Conservation (phyloP, 768 basidiomycete species). For the Hypholoma fasciculare region DNA sequence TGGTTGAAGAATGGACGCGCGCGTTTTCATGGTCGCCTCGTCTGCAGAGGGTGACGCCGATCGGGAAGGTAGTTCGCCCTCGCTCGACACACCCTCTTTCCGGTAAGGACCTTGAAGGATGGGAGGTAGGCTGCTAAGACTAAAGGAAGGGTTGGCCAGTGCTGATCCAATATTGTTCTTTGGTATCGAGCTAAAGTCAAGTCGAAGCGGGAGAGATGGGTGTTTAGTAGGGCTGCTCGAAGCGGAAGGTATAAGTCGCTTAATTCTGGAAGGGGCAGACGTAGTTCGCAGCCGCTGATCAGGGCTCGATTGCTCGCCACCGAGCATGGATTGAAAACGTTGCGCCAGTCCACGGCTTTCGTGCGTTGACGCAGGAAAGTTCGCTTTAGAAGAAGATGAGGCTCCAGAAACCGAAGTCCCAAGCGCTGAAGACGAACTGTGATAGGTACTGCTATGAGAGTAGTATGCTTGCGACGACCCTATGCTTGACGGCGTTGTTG, state of each 20-base stretch:
- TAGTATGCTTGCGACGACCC: slow-evolving; percentile 15
- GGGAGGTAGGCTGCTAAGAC: neutral
- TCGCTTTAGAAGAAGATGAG: slow-evolving; percentile 22
- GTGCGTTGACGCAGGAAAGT: slow-evolving; percentile 3
- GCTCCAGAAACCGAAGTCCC: slow-evolving; percentile 25
- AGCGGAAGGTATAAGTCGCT: neutral
- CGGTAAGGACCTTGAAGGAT: no score
- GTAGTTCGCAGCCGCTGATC: neutral
- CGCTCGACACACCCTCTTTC: slow-evolving; percentile 20
- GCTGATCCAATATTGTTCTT: neutral
- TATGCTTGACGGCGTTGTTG: slow-evolving; percentile 21
- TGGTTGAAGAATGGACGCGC: neutral
- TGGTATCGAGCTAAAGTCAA: neutral
- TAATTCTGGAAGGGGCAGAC: neutral
- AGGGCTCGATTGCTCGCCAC: slow-evolving; percentile 11
- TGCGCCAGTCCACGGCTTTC: neutral
- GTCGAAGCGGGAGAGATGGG: neutral
- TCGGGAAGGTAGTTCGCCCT: slow-evolving; percentile 26
- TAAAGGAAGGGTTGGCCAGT: neutral
- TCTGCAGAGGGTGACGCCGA: slow-evolving; percentile 29
- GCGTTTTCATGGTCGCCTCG: slow-evolving; percentile 7
- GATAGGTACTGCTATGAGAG: slow-evolving; percentile 17
- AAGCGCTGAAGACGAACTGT: slow-evolving; percentile 24
- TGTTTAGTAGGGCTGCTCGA: neutral
- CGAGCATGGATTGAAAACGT: slow-evolving; percentile 5